A percentile compares a stretch with the other conserved stretches of the same genome.
These are phyloP conservation scores for Cucurbita ficifolia DNA, from an alignment of 306 rosid species.

Conservation along the genomic window DNA sequence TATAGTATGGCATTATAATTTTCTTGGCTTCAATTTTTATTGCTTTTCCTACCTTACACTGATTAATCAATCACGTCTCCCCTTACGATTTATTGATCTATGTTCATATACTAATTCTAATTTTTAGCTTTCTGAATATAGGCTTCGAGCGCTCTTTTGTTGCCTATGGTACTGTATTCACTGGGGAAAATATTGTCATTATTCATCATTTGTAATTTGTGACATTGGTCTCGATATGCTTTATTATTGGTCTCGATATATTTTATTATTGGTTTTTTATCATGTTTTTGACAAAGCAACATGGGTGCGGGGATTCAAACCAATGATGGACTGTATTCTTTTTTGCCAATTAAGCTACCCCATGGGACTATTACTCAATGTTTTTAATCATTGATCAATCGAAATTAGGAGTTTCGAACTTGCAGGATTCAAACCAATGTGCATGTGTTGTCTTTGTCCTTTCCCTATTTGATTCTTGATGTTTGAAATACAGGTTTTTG, in stretches of 20 bases:
- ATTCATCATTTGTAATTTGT: background rate
- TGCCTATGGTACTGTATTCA: background rate
- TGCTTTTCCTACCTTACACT: background rate
- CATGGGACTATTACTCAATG: background rate
- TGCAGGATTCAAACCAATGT: too few species aligned
- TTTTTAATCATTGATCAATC: background rate
- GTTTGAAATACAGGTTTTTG: constrained; percentile 57
- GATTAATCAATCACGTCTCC: background rate
- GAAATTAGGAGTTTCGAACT: background rate
- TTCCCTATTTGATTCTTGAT: background rate
- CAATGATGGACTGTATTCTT: background rate
- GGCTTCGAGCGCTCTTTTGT: background rate
- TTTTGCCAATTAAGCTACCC: background rate
- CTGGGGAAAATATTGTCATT: background rate
- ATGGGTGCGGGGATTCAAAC: background rate
- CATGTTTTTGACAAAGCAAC: background rate
- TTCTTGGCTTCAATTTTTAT: background rate
- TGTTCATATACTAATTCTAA: background rate
- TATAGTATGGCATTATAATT: background rate
- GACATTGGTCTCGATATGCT: background rate
- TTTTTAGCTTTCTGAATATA: background rate
- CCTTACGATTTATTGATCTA: background rate
- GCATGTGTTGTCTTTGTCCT: background rate
- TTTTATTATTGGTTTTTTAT: background rate
- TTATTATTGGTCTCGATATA: background rate